Conservation (phyloP, 1,284 basidiomycete genomes). For the Rhodofomes roseus region DNA sequence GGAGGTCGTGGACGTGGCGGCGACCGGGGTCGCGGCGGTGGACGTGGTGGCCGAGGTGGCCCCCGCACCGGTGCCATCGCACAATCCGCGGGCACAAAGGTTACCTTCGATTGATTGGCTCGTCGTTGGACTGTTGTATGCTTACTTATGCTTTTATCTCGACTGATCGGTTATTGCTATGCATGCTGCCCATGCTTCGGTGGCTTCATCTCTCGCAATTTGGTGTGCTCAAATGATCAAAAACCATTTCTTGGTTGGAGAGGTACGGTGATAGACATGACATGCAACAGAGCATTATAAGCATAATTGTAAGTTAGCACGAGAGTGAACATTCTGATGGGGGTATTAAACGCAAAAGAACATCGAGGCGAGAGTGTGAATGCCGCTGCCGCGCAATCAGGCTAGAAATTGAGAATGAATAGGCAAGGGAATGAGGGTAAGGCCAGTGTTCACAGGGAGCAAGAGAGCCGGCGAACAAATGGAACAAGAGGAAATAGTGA, state of each 20-base stretch:
- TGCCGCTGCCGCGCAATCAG: slow-evolving; percentile 1
- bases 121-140: not conserved
- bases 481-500: not conserved
- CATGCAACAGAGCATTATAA: slow-evolving; percentile 2
- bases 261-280: not conserved
- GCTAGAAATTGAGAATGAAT: not conserved
- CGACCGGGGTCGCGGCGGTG: slow-evolving; percentile 34
- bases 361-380: not conserved
- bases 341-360: slow-evolving; percentile 6
- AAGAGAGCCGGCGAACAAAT: not conserved
- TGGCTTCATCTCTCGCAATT: too few relatives aligned
- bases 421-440: not conserved
- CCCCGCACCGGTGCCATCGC: slow-evolving; percentile 74
- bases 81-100: slow-evolving; percentile 77
- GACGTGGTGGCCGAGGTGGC: slow-evolving; percentile 37
- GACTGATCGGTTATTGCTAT: not conserved
- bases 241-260: not conserved
- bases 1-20: slow-evolving; percentile 37
- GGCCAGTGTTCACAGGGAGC: not conserved
- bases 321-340: not conserved
- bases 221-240: too few relatives aligned
- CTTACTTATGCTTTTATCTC: not conserved
- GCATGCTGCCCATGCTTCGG: not conserved
- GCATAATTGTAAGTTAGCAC: not conserved
- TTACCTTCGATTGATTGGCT: slow-evolving; percentile 19